Conservation (phyloP, 805 yeast genomes). For the Pichia kluyveri region DNA sequence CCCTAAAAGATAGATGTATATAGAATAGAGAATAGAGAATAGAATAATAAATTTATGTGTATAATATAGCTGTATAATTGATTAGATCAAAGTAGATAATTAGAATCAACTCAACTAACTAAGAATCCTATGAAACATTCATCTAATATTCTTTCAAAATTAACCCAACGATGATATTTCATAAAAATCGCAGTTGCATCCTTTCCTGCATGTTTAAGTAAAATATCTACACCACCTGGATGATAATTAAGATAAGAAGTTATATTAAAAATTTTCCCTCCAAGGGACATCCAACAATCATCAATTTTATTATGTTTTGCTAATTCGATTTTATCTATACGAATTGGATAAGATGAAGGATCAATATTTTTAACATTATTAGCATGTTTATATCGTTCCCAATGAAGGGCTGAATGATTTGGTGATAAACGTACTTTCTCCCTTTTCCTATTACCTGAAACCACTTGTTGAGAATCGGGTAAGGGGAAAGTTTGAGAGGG, state of each 20-base stretch:
- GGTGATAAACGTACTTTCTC: conserved; percentile 59
- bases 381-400: conserved; percentile 56
- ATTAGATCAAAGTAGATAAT: no score
- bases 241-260: conserved; percentile 78
- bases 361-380: conserved; percentile 46
- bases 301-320: conserved; percentile 41
- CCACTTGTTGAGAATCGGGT: conserved; percentile 14
- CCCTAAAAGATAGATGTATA: not conserved
- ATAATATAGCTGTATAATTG: no score
- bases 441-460: conserved; percentile 15
- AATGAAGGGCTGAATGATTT: conserved; percentile 80
- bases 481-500: conserved; percentile 10
- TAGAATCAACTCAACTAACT: not conserved
- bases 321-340: conserved; percentile 45
- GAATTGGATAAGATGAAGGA: conserved; percentile 41
- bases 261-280: conserved; percentile 78
- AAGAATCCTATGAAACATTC: conserved; percentile 66
- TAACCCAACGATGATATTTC: conserved; percentile 67
- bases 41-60: no score
- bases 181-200: conserved; percentile 76
- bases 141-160: conserved; percentile 70
- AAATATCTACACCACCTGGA: conserved; percentile 84
- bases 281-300: conserved; percentile 82
- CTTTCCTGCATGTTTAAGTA: conserved; percentile 70
- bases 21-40: not conserved